Evolutionary conservation across 2,329 filamentous ascomycete species (phyloP), one percentile per base, ranked within the genome.

Genomic region (Alternaria arborescens): DNA sequence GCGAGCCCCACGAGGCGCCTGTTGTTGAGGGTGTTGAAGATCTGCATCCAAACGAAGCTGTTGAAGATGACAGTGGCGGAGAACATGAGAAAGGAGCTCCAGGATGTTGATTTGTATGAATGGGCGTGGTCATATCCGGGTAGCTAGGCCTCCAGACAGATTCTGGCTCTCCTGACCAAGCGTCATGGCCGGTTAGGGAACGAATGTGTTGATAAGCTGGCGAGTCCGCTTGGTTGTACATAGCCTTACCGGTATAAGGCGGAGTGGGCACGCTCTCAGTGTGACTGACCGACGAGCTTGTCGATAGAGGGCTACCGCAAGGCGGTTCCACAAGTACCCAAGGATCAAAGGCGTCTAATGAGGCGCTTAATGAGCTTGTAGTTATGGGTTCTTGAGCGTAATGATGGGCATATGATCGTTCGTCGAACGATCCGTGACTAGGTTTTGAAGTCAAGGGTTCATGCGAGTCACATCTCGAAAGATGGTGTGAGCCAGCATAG

Each of bases 11-110:
- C 6, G 0, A 89, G 80, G 38, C 87, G 85, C 30, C 87, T 83
- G 71, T 87, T 88, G 77, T 89, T 89, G 79, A 88, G 85, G 75
- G 88, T 84, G 75, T 90, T 90, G 80, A 90, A 91, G 62, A 91
- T 89, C 70, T 91, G 88, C 83, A 91, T 87, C 88, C 88, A 91
- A 3, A 91, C 88, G 68, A 89, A 91, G 0, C 85, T 87, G 76
- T 91, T 90, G 80, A 91, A 91, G 47, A 91, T 85, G 58, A 89
- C 81, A 1, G 88, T 89, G 64, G 24, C 7, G 24, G 24, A 7
- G 24, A 26, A 26, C 24, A 26, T 26, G 6, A 26, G 24, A 26
- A 2, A 6, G 24, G 24, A 26, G 24, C 24, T 26, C 24, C 24
- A 26, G 24, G 24, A 26, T 26, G 24, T 7, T 26, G 24, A 0